A percentile compares a stretch with the other conserved stretches of the same genome.
Conservation (phyloP, 306 rosid species). For the Echinosophora koreensis region DNA sequence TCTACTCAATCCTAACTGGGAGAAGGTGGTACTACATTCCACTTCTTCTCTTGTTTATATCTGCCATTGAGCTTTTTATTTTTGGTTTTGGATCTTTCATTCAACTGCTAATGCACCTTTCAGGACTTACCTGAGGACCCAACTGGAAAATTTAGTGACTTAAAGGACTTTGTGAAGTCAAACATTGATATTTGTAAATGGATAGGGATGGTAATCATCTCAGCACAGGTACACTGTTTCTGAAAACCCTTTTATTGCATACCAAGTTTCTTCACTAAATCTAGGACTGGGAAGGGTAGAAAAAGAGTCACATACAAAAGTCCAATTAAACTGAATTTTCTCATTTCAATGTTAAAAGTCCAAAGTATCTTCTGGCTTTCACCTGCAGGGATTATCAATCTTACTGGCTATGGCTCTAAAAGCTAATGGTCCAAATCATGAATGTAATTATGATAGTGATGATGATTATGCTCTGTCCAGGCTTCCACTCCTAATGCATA, state of each 20-base stretch:
- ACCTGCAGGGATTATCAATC: conserved; percentile 15
- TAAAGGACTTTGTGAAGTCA: conserved; percentile 17
- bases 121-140: conserved; percentile 7
- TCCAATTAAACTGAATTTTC: no score
- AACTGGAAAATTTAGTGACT: not conserved
- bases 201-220: conserved; percentile 49
- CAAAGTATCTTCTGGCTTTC: not conserved
- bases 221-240: conserved; percentile 9
- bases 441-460: not conserved
- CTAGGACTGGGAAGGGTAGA: no score
- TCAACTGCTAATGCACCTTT: conserved; percentile 14
- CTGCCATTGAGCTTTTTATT: not conserved
- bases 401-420: conserved; percentile 3
- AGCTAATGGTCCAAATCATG: not conserved
- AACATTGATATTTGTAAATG: conserved; percentile 48
- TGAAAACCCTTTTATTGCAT: not conserved
- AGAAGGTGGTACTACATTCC: conserved; percentile 44
- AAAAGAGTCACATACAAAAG: no score
- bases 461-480: not conserved
- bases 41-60: not conserved
- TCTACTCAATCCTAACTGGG: conserved; percentile 55
- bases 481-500: not conserved
- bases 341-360: no score
- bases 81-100: not conserved
- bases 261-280: no score